phyloP scores from a whole-genome alignment of 2,329 filamentous ascomycete genomes.

The Neoscytalidium dimidiatum region DNA sequence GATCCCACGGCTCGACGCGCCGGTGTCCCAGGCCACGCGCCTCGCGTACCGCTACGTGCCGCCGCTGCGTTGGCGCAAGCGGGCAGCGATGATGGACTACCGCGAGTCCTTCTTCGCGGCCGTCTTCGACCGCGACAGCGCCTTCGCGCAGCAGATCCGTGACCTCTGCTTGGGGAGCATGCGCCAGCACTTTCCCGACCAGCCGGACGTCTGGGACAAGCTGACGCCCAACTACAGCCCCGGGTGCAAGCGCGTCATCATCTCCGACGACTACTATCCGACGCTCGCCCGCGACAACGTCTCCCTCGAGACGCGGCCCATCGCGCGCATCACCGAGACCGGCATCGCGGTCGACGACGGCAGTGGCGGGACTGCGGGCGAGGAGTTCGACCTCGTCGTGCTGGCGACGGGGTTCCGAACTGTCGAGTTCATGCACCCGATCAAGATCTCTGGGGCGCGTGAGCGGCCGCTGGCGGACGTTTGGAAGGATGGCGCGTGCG shows the following conservation, averaged over 20 bases:
- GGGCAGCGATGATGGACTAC: conserved; percentile 57
- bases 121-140: conserved; percentile 44
- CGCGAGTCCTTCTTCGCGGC: conserved; percentile 52
- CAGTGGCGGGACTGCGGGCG: conserved; percentile 36
- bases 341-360: conserved; percentile 50
- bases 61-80: conserved; percentile 51
- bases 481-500: conserved; percentile 55
- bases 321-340: conserved; percentile 47
- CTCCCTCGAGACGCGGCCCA: conserved; percentile 52
- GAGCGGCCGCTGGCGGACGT: conserved; percentile 49
- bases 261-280: conserved; percentile 59
- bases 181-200: conserved; percentile 49
- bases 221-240: conserved; percentile 56
- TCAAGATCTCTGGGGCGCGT: conserved; percentile 51
- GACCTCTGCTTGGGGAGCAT: conserved; percentile 41
- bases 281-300: conserved; percentile 52
- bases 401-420: conserved; percentile 62
- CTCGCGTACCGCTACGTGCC: conserved; percentile 54
- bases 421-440: conserved; percentile 60
- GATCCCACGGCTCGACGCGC: conserved; percentile 53
- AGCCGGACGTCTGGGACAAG: conserved; percentile 54
- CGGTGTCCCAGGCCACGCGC: conserved; percentile 46
- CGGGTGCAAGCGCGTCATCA: conserved; percentile 58
- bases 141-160: conserved; percentile 45
- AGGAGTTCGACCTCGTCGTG: conserved; percentile 58